Base-by-base conservation (phyloP, 495 filamentous ascomycete genomes). In the Penicillium pulvis region DNA sequence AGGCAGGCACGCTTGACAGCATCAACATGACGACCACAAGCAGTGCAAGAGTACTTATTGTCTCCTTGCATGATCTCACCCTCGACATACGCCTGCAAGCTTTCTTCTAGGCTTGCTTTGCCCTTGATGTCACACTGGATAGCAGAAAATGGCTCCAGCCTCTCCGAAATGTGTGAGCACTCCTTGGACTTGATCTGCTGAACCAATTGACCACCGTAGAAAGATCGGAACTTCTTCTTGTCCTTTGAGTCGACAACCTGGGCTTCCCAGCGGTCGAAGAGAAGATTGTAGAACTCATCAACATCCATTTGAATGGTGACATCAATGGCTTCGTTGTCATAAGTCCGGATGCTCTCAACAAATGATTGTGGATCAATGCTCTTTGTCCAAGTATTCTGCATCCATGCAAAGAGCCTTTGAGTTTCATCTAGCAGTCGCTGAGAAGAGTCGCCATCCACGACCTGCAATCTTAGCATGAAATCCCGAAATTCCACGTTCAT, bases 71-170 rank as follows among this genome's bases (percentile, higher is more conserved):
- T 94, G 45, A 94, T 86, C 67, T 99, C 95, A 2, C 94, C 94
- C 66, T 93, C 90, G 12, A 98, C 93, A 69, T 96, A 98, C 7
- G 93, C 92, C 64, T 91, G 85, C 12, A 99, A 75, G 68, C 94
- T 97, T 56, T 98, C 92, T 58, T 90, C 80, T 1, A 99, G 82
- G 33, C 75, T 86, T 7, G 78, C 81, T 71, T 97, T 99, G 45
- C 94, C 94, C 67, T 96, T 94, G 61, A 99, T 96, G 61, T 97
- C 95, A 71, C 93, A 96, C 60, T 97, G 91, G 55, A 99, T 94
- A 11, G 94, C 94, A 8, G 91, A 95, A 71, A 97, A 99, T 4
- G 90, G 87, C 68, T 98, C 95, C 8, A 90, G 75, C 26, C 88
- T 81, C 65, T 97, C 92, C 0, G 94, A 98, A 16, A 99, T 91